Percentiles rank a stretch among this genome's conserved stretches.
phyloP scores from a whole-genome alignment of 2,329 filamentous ascomycete genomes.

The Gliomastix tumulicola region DNA sequence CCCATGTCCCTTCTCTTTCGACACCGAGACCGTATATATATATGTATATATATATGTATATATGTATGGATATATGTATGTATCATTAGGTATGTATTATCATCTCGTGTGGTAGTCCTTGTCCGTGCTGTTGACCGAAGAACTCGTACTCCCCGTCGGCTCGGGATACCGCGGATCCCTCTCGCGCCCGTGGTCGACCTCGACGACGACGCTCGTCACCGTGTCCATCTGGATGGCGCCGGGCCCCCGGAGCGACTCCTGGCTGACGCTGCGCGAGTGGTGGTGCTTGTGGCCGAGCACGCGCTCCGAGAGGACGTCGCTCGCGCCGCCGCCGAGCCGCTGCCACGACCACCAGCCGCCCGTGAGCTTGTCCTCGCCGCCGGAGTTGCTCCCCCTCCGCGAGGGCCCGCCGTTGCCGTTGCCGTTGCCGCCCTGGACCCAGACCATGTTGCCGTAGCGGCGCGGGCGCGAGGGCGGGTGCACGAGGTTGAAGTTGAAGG shows the following conservation, averaged over 20 bases:
- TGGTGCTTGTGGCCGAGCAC: background rate
- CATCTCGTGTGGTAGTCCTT: slow-evolving; percentile 10
- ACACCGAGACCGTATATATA: background rate
- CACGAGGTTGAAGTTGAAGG: slow-evolving; percentile 46
- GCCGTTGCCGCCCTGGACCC: slow-evolving; percentile 19
- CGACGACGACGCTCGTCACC: slow-evolving; percentile 32
- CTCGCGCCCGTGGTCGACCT: slow-evolving; percentile 20
- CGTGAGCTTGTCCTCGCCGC: background rate
- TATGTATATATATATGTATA: background rate
- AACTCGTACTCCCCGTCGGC: slow-evolving; percentile 11
- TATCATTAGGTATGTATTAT: background rate
- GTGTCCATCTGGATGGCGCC: slow-evolving; percentile 36
- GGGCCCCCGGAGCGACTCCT: slow-evolving; percentile 23
- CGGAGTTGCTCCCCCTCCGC: background rate
- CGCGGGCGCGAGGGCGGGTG: slow-evolving; percentile 24
- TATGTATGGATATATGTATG: background rate
- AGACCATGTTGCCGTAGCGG: slow-evolving; percentile 33
- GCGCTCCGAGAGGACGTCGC: slow-evolving; percentile 18
- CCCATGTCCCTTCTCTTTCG: too few species aligned
- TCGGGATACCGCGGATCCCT: slow-evolving; percentile 15
- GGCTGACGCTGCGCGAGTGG: slow-evolving; percentile 14
- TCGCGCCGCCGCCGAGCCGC: background rate
- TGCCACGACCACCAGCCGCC: slow-evolving; percentile 4
- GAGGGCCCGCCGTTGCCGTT: too few species aligned
- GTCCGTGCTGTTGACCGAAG: slow-evolving; percentile 17